phyloP scores from a whole-genome alignment of 2,329 filamentous ascomycete genomes.

The Ophiostoma sp. region DNA sequence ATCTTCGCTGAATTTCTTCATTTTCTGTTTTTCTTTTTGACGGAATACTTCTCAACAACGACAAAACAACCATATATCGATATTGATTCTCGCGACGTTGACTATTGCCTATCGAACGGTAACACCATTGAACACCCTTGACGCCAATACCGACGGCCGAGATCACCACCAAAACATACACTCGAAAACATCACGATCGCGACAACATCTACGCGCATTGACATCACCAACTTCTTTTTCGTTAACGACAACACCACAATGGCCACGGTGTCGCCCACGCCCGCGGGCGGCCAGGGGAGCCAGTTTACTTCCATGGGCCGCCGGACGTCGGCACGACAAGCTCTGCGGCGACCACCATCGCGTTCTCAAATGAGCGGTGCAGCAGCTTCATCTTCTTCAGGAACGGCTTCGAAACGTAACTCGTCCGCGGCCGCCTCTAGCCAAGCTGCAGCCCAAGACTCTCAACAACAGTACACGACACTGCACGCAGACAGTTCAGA shows the following conservation, averaged over 20 bases:
- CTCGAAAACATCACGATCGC: not conserved
- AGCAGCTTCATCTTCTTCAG: constrained; percentile 16
- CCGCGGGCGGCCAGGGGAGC: constrained; percentile 49
- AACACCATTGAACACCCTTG: not conserved
- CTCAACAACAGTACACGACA: constrained; percentile 48
- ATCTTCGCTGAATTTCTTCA: not conserved
- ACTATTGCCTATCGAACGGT: not conserved
- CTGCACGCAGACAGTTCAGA: constrained; percentile 80
- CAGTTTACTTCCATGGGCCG: constrained; percentile 49
- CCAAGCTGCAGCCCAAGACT: constrained; percentile 32
- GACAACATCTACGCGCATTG: not conserved
- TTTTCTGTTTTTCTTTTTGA: constrained; percentile 1
- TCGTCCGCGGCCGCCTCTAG: not conserved
- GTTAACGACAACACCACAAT: constrained; percentile 37
- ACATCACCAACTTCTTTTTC: not conserved
- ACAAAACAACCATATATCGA: not conserved
- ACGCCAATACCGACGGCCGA: not conserved
- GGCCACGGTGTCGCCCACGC: constrained; percentile 58
- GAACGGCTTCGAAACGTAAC: constrained; percentile 25
- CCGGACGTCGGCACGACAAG: constrained; percentile 58
- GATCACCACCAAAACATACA: not conserved
- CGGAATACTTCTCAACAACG: not conserved
- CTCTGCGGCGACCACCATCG: constrained; percentile 52
- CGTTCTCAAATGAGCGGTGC: constrained; percentile 43
- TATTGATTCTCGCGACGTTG: constrained; percentile 4